phyloP scores from a whole-genome alignment of 768 basidiomycete genomes.

The Calocybe cyanea region DNA sequence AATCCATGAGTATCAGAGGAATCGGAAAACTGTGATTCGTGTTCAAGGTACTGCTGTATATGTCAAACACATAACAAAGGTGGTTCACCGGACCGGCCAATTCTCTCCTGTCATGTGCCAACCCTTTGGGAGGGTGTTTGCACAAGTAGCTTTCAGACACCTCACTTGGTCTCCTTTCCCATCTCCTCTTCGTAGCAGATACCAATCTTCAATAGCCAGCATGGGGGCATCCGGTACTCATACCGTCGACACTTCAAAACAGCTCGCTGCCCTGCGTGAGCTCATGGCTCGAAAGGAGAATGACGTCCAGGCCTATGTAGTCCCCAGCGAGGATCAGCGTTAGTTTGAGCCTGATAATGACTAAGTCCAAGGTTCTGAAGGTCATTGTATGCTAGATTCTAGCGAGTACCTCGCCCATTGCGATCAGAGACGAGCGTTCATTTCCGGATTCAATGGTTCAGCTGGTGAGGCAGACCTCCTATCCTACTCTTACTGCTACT shows the following conservation, averaged over 20 bases:
- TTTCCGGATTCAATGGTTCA: constrained; percentile 93
- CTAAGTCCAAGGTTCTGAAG: neutral
- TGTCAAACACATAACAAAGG: too few relatives aligned
- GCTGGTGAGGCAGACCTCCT: constrained; percentile 55
- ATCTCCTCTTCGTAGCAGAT: constrained; percentile 2
- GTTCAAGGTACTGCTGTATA: too few relatives aligned
- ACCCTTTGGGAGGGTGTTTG: neutral
- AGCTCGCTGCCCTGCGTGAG: constrained; percentile 61
- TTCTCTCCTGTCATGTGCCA: constrained; percentile 7
- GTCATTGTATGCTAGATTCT: constrained; percentile 49
- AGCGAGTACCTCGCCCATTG: constrained; percentile 88
- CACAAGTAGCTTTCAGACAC: constrained; percentile 4
- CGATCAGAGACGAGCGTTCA: constrained; percentile 81
- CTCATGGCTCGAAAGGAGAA: constrained; percentile 56
- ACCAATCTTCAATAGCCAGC: constrained; percentile 6
- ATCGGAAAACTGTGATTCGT: too few relatives aligned
- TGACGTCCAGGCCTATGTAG: constrained; percentile 66
- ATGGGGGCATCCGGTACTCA: constrained; percentile 37
- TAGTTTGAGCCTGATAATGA: constrained; percentile 25
- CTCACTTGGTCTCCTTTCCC: constrained; percentile 10
- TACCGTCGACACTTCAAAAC: constrained; percentile 58
- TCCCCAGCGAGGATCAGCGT: constrained; percentile 95
- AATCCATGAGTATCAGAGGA: too few relatives aligned
- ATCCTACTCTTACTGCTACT: neutral
- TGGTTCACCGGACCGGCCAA: too few relatives aligned